A percentile compares a stretch with the other conserved stretches of the same genome.
phyloP scores from a whole-genome alignment of 495 filamentous ascomycete genomes.

The Xylaria intraflava region DNA sequence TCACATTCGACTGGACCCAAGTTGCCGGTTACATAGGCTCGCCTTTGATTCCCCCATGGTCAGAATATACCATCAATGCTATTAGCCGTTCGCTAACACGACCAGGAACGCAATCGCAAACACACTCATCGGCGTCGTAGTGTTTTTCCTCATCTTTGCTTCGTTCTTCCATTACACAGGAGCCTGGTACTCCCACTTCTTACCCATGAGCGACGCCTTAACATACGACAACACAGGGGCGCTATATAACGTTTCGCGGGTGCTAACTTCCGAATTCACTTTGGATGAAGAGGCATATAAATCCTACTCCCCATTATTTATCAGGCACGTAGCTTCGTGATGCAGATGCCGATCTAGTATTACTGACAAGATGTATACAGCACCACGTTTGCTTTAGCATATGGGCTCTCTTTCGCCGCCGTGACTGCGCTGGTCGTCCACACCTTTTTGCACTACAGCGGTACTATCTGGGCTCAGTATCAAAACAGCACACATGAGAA shows the following conservation, averaged over 20 bases:
- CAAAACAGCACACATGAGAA: constrained; percentile 52
- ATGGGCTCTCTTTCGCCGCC: constrained; percentile 66
- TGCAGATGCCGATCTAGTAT: background rate
- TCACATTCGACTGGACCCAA: constrained; percentile 63
- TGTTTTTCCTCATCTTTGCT: constrained; percentile 45
- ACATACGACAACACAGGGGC: constrained; percentile 58
- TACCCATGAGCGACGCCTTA: constrained; percentile 53
- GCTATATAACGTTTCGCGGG: constrained; percentile 48
- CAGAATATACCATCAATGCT: constrained; percentile 16
- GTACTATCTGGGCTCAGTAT: constrained; percentile 54
- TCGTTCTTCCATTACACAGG: constrained; percentile 56
- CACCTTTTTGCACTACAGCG: constrained; percentile 57
- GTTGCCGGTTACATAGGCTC: constrained; percentile 51
- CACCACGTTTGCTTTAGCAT: constrained; percentile 57
- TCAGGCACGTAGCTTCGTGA: constrained; percentile 36
- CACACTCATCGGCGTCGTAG: constrained; percentile 53
- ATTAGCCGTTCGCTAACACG: background rate
- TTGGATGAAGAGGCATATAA: constrained; percentile 51
- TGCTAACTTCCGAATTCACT: constrained; percentile 45
- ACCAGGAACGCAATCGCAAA: constrained; percentile 51
- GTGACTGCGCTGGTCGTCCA: constrained; percentile 61
- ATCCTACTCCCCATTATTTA: constrained; percentile 55
- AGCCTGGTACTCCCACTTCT: constrained; percentile 55
- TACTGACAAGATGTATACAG: constrained; percentile 25
- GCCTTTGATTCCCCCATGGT: constrained; percentile 55